These are phyloP conservation scores for Metschnikowia peoriensis DNA, from an alignment of 805 yeast genomes.

Conservation along the genomic window DNA sequence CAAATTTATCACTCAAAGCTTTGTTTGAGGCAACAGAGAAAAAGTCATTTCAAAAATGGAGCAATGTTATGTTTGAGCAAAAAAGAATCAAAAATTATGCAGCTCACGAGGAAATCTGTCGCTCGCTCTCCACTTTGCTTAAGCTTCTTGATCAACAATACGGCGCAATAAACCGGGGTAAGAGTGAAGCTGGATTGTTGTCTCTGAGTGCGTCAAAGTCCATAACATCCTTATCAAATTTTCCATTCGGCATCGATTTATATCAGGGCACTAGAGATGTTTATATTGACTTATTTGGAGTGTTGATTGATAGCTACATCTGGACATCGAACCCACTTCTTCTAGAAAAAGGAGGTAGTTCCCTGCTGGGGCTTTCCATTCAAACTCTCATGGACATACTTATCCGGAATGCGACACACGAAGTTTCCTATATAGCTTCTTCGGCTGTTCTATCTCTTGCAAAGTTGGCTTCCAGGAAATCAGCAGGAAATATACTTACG, in stretches of 20 bases:
- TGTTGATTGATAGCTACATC: conserved; percentile 69
- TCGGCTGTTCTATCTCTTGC: conserved; percentile 66
- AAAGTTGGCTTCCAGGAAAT: conserved; percentile 62
- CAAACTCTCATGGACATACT: conserved; percentile 70
- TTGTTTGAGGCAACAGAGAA: conserved; percentile 9
- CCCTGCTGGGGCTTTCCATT: conserved; percentile 49
- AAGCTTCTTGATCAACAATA: conserved; percentile 57
- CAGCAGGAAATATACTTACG: conserved; percentile 68
- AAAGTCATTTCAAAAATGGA: conserved; percentile 13
- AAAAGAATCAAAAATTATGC: conserved; percentile 45
- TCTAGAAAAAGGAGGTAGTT: conserved; percentile 40
- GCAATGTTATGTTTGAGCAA: conserved; percentile 42
- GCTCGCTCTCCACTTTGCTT: conserved; percentile 52
- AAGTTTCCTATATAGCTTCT: conserved; percentile 55
- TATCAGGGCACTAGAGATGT: conserved; percentile 33
- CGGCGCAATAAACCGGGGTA: conserved; percentile 40
- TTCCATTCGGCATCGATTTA: conserved; percentile 40
- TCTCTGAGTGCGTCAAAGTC: conserved; percentile 24
- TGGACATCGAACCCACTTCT: conserved; percentile 46
- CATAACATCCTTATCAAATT: conserved; percentile 39
- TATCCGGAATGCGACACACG: conserved; percentile 73
- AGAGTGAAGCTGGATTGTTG: conserved; percentile 12
- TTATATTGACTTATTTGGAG: conserved; percentile 63
- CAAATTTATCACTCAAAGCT: conserved; percentile 9
- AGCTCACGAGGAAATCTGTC: conserved; percentile 70